Evolutionary conservation across 805 yeast genomes (phyloP), one percentile per base, ranked within the genome.

Genomic region (Barnettozyma pratensis): DNA sequence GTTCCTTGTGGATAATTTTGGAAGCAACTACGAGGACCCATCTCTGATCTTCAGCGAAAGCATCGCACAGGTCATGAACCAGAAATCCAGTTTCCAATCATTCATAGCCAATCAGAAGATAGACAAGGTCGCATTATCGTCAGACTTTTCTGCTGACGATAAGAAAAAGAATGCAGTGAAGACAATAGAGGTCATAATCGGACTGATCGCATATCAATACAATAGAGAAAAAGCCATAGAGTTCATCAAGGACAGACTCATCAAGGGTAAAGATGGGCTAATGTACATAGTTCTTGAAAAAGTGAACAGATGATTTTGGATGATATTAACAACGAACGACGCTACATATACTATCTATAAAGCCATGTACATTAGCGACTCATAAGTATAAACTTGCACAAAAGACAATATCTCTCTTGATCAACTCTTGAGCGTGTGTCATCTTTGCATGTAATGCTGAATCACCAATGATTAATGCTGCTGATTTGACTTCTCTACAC

Each of bases 341-440:
- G 3, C 19, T 19, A 19, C 19, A 19, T 19, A 19, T 19, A 19
- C 19, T 19, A 19, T 19, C 19, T 19, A 19, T 19, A 19, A 19
- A 19, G 19, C 19, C 19, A 19, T 19, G 19, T 19, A 19, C 19
- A 19, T 19, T 19, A 19, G 19, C 19, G 12, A 11, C 7, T 54
- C 47, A 91, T 55, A 92, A 71, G 63, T 94, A 94, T 51, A 94
- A 76, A 49, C 96, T 87, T 4, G 98, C 97, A 64, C 98, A 94
- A 68, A 94, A 94, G 0, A 94, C 98, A 57, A 94, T 94, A 65
- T 94, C 99, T 59, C 99, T 81, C 69, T 92, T 92, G 63, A 94
- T 94, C 65, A 81, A 80, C 63, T 94, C 98, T 68, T 92, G 98
- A 0, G 97, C 97, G 47, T 80, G 85, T 25, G 81, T 75, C 94